Percentiles rank a stretch among this genome's conserved stretches.
These are phyloP conservation scores for Huntiella abstrusa DNA, from an alignment of 2,329 filamentous ascomycete genomes.

Conservation along the genomic window DNA sequence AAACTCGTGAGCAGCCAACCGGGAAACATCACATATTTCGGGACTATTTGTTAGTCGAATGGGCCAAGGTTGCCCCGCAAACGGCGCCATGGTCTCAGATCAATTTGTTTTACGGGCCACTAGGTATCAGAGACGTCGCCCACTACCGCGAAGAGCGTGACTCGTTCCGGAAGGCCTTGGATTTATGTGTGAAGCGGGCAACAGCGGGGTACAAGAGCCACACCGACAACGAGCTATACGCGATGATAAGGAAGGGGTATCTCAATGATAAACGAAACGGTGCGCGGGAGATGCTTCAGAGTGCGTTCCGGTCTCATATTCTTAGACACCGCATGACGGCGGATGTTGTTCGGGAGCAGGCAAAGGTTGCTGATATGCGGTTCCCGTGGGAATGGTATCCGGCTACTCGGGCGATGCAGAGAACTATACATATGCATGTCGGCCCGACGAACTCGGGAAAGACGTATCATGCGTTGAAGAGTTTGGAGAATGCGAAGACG, in stretches of 20 bases:
- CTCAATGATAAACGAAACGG: slow-evolving; percentile 30
- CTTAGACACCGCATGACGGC: slow-evolving; percentile 37
- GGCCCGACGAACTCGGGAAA: slow-evolving; percentile 97
- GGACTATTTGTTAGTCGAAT: slow-evolving; percentile 10
- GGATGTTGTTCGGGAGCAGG: slow-evolving; percentile 38
- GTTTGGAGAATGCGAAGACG: slow-evolving; percentile 52
- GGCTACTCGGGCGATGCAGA: slow-evolving; percentile 56
- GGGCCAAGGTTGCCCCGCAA: slow-evolving; percentile 8
- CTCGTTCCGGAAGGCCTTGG: slow-evolving; percentile 27
- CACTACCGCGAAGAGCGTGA: slow-evolving; percentile 24
- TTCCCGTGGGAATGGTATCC: slow-evolving; percentile 88
- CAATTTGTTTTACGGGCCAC: slow-evolving; percentile 11
- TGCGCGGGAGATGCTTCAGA: slow-evolving; percentile 40
- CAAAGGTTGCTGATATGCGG: slow-evolving; percentile 59
- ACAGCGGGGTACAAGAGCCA: slow-evolving; percentile 18
- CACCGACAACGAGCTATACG: slow-evolving; percentile 33
- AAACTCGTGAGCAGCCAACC: neutral
- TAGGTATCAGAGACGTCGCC: slow-evolving; percentile 19
- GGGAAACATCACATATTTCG: slow-evolving; percentile 10
- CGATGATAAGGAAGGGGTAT: slow-evolving; percentile 40
- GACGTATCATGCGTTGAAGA: slow-evolving; percentile 82
- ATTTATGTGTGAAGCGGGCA: slow-evolving; percentile 27
- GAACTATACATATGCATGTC: slow-evolving; percentile 80
- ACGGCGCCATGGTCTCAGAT: slow-evolving; percentile 10
- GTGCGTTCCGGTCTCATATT: slow-evolving; percentile 49